Evolutionary conservation across 2,329 filamentous ascomycete species (phyloP).

Genomic region (Didymellaceae sp.): DNA sequence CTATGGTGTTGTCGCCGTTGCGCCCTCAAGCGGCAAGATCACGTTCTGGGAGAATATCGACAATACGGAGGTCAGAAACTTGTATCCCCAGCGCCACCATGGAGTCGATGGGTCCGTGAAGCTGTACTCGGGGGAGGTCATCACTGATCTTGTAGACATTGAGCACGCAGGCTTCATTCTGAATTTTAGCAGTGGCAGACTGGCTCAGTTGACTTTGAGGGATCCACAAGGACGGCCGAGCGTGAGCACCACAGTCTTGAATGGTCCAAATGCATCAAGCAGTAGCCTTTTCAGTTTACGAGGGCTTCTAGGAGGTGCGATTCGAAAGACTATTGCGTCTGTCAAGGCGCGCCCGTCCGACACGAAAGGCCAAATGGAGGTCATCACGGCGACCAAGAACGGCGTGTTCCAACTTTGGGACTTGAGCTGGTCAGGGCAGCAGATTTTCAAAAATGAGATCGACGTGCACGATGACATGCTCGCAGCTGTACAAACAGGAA

Average conservation of each 20-base stretch:
- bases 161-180: conserved; percentile 89
- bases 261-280: conserved; percentile 59
- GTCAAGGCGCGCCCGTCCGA: conserved; percentile 75
- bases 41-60: conserved; percentile 97
- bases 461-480: conserved; percentile 72
- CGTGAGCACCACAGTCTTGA: conserved; percentile 79
- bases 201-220: conserved; percentile 84
- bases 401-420: conserved; percentile 86
- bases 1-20: conserved; percentile 84
- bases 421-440: conserved; percentile 84
- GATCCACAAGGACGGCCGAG: conserved; percentile 86
- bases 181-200: conserved; percentile 81
- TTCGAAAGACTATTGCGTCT: conserved; percentile 79
- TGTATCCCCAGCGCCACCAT: conserved; percentile 81
- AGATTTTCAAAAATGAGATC: conserved; percentile 73
- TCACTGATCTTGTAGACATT: conserved; percentile 78
- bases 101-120: conserved; percentile 79
- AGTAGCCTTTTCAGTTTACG: conserved; percentile 84
- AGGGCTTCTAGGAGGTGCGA: conserved; percentile 72
- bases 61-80: conserved; percentile 80
- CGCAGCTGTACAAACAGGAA: conserved; percentile 64
- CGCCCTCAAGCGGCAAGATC: conserved; percentile 82
- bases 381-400: conserved; percentile 78
- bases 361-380: conserved; percentile 81
- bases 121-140: conserved; percentile 77